These are phyloP conservation scores for Fusarium kyushuense DNA, from an alignment of 2,329 filamentous ascomycete species.

Conservation along the genomic window DNA sequence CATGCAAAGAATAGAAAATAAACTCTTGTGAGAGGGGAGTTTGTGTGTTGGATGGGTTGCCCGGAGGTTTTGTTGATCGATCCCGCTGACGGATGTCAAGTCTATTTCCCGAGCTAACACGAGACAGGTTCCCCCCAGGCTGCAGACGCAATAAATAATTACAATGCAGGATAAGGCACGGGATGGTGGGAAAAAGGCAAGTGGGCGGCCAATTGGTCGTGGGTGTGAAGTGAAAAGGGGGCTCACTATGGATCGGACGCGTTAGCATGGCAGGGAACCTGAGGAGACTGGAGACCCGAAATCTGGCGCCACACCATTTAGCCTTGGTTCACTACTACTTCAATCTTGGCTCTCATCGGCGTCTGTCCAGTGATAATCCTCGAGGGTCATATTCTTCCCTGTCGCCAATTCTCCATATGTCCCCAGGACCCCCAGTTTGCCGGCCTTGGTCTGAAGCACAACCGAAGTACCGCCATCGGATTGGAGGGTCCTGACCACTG, in stretches of 20 bases:
- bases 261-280: slow-evolving; percentile 2
- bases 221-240: slow-evolving; percentile 14
- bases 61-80: slow-evolving; percentile 39
- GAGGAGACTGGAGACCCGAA: slow-evolving; percentile 10
- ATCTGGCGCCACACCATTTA: slow-evolving; percentile 34
- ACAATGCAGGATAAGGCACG: slow-evolving; percentile 7
- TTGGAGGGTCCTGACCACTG: slow-evolving; percentile 3
- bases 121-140: slow-evolving; percentile 4
- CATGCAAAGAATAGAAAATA: slow-evolving; percentile 25
- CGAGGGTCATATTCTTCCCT: slow-evolving; percentile 10
- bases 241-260: slow-evolving; percentile 23
- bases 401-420: slow-evolving; percentile 9
- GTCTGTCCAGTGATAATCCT: slow-evolving; percentile 5
- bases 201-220: slow-evolving; percentile 6
- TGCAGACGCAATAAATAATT: slow-evolving; percentile 11
- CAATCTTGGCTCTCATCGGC: slow-evolving; percentile 3
- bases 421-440: slow-evolving; percentile 1
- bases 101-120: slow-evolving; percentile 31
- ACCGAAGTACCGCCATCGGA: slow-evolving; percentile 33
- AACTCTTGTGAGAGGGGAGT: slow-evolving; percentile 27
- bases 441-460: slow-evolving; percentile 13
- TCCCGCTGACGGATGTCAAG: slow-evolving; percentile 8
- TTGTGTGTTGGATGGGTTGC: slow-evolving; percentile 21
- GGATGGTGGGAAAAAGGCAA: slow-evolving; percentile 12
- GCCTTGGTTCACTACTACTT: slow-evolving; percentile 9